Conservation (phyloP, 2,329 filamentous ascomycete genomes). For the Byssoonygena ceratinophila region DNA sequence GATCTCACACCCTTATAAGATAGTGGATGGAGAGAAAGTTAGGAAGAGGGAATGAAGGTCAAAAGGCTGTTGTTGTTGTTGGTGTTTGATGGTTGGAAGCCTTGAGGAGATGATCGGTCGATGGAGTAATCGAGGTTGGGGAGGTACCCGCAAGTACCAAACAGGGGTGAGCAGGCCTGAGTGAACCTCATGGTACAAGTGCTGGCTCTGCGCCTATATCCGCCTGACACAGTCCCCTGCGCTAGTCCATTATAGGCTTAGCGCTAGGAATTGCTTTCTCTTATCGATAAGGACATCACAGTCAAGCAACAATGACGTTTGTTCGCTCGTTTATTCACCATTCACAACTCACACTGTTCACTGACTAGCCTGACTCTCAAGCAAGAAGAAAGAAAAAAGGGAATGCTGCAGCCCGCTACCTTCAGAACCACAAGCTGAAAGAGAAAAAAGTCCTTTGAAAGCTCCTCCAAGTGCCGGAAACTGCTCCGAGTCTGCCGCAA, state of each 20-base stretch:
- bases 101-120: not conserved
- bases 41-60: not conserved
- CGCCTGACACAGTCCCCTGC: conserved; percentile 1
- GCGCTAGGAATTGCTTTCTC: not conserved
- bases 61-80: not conserved
- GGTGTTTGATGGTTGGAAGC: not conserved
- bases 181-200: conserved; percentile 1
- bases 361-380: too few species aligned
- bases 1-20: not conserved
- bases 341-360: too few species aligned
- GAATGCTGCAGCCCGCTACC: not conserved
- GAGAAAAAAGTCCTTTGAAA: too few species aligned
- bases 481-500: not conserved
- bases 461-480: not conserved
- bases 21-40: not conserved
- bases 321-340: not conserved
- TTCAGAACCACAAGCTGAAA: not conserved
- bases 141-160: conserved; percentile 2
- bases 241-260: not conserved
- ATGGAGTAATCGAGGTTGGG: conserved; percentile 6
- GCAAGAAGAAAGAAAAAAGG: not conserved
- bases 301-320: not conserved
- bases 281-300: conserved; percentile 11
- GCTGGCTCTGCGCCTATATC: not conserved
- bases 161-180: not conserved